These are phyloP conservation scores for Cephalotrichum gorgonifer DNA, from an alignment of 2,329 filamentous ascomycete genomes.

Conservation along the genomic window DNA sequence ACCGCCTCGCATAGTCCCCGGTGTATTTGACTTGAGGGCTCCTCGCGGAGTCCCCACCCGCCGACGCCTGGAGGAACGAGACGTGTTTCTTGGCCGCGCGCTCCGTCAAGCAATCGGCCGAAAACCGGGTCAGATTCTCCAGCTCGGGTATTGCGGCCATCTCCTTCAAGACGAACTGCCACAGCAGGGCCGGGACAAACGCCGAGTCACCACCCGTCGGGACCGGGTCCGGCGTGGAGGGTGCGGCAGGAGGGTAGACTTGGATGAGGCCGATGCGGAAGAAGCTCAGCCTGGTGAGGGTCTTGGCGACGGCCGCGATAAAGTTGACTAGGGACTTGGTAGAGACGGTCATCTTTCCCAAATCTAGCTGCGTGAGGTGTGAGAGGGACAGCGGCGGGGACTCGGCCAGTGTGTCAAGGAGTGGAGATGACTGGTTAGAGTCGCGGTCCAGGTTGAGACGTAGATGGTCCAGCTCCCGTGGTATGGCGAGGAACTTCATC, in stretches of 20 bases:
- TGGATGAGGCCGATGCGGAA: constrained; percentile 3
- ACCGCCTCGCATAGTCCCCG: not conserved
- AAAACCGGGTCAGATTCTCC: not conserved
- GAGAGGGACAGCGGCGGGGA: not conserved
- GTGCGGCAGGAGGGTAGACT: not conserved
- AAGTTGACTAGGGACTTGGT: not conserved
- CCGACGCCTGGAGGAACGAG: not conserved
- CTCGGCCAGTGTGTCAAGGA: not conserved
- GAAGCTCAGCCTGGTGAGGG: not conserved
- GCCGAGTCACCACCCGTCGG: not conserved
- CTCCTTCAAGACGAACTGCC: not conserved
- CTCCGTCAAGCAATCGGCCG: not conserved
- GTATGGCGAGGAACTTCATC: not conserved
- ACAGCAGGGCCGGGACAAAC: not conserved
- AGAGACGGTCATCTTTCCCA: constrained; percentile 1
- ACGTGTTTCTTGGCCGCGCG: not conserved
- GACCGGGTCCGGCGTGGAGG: not conserved
- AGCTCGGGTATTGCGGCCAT: not conserved
- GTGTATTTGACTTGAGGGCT: not conserved
- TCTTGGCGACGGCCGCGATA: not conserved
- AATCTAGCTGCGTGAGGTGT: not conserved
- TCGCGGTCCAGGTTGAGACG: constrained; percentile 3
- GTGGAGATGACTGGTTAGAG: not conserved
- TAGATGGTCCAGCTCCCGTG: not conserved
- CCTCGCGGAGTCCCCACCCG: not conserved